A percentile compares a stretch with the other conserved stretches of the same genome.
phyloP scores from a whole-genome alignment of 495 filamentous ascomycete genomes.

The Amphirosellinia nigrospora region DNA sequence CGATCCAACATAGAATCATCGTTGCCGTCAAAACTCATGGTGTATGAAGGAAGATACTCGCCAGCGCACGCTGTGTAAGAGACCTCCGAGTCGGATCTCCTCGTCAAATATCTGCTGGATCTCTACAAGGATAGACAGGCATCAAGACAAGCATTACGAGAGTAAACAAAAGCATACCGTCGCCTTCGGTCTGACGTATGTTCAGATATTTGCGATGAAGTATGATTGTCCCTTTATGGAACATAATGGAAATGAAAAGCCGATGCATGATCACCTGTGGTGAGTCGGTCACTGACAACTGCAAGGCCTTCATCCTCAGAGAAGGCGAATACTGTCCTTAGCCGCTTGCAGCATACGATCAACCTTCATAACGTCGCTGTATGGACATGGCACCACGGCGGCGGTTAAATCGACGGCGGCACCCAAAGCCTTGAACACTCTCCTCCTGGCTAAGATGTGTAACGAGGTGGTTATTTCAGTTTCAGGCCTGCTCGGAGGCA shows the following conservation, averaged over 20 bases:
- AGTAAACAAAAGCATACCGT: slow-evolving; percentile 35
- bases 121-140: slow-evolving; percentile 29
- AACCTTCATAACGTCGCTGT: slow-evolving; percentile 46
- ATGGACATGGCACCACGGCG: slow-evolving; percentile 34
- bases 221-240: slow-evolving; percentile 46
- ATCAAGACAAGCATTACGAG: slow-evolving; percentile 27
- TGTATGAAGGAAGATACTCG: slow-evolving; percentile 34
- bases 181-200: slow-evolving; percentile 30
- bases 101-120: slow-evolving; percentile 36
- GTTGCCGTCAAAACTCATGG: slow-evolving; percentile 39
- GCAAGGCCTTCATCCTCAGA: slow-evolving; percentile 41
- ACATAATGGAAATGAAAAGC: slow-evolving; percentile 42
- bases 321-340: slow-evolving; percentile 37
- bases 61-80: slow-evolving; percentile 38
- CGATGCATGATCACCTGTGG: slow-evolving; percentile 45
- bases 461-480: slow-evolving; percentile 45
- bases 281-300: slow-evolving; percentile 44
- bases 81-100: slow-evolving; percentile 38
- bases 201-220: slow-evolving; percentile 48
- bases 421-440: slow-evolving; percentile 52
- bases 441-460: slow-evolving; percentile 49
- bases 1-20: slow-evolving; percentile 42
- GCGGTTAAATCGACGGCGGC: slow-evolving; percentile 46
- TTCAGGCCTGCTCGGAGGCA: slow-evolving; percentile 48
- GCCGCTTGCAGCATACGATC: slow-evolving; percentile 46